Base-by-base conservation (phyloP, 2,329 filamentous ascomycete genomes). In the Xylariaceae sp. region DNA sequence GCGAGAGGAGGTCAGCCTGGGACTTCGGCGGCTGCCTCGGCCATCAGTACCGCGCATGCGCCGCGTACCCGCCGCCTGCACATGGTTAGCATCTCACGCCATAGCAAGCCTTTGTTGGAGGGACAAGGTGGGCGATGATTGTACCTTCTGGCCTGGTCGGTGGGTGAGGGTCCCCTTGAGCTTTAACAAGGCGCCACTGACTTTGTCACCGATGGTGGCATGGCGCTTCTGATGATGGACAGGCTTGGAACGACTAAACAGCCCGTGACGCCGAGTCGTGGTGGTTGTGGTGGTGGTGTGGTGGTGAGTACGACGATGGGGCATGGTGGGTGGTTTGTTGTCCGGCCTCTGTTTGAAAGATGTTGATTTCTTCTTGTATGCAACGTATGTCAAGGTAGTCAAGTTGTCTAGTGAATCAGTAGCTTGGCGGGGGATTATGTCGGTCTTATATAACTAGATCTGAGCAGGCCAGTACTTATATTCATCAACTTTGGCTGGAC, bases 31-130 rank as follows among this genome's bases (percentile, higher is more conserved):
- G 50, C 73, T 76, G 52, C 83, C 82, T 36, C 84, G 81, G 2
- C 87, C 87, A 68, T 90, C 87, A 43, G 87, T 90, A 39, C 87
- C 87, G 60, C 82, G 81, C 85, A 89, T 89, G 50, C 87, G 79
- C 54, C 87, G 78, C 45, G 86, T 87, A 28, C 87, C 87, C 60
- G 87, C 86, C 67, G 86, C 87, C 84, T 88, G 50, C 36, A 14
- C 5, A n/a, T 40, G 42, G 47, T 47, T 19, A 41, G n/a, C 28
- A 14, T 14, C 33, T 5, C 12, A 38, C 11, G 14, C 7, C 3
- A 33, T 19, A 11, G 28, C 9, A 12, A n/a, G 10, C 13, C 13
- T 11, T 39, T 36, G 18, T 28, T 45, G 41, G 34, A 38, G 9
- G 28, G 16, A 18, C 31, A 19, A 14, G 28, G 7, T 4, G 22